Base-by-base conservation (phyloP, 768 basidiomycete species). In the Amanita rimosa region DNA sequence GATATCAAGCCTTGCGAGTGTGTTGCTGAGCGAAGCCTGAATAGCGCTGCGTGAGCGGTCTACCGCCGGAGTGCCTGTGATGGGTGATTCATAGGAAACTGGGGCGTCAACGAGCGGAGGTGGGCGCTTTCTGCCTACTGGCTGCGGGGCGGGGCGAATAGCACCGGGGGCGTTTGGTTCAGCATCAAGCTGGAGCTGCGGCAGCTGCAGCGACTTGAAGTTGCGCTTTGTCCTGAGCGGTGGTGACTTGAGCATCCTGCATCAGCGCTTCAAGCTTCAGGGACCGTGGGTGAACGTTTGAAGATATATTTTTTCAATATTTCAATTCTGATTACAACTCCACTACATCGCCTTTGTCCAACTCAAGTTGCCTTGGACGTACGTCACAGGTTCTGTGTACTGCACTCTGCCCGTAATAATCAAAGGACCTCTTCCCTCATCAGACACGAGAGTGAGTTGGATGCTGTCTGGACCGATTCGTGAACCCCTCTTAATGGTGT, bases 151-250 rank as follows among this genome's bases (percentile, higher is more conserved):
- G 16, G 31, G 44, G 31, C 33, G 44, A 13, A 8, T 35, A 16
- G 47, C 38, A 33, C n/a, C n/a, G n/a, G 24, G 34, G 11, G 39
- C 27, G 17, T n/a, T 40, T 14, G 17, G 7, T n/a, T 8, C 11
- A 26, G 14, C 31, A 6, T 26, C 44, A 13, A 38, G 21, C 13
- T 46, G 16, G 16, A 47, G 34, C 21, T 35, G 14, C 10, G 49
- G 42, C 60, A 93, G 80, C 67, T 83, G 79, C 6, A 93, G 77
- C 37, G 76, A 80, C 66, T 90, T 92, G 76, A 90, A 91, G 63
- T 93, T 93, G 54, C 90, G 81, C 65, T 93, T 93, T 74, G 90
- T 89, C 65, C 89, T 83, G 54, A 89, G 76, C 48, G 83, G 80
- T 9, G 43, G 43, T 19, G 43, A 44, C 16, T 33, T 44, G 43